phyloP scores from a whole-genome alignment of 2,329 filamentous ascomycete species.

The Alternaria postmessia region DNA sequence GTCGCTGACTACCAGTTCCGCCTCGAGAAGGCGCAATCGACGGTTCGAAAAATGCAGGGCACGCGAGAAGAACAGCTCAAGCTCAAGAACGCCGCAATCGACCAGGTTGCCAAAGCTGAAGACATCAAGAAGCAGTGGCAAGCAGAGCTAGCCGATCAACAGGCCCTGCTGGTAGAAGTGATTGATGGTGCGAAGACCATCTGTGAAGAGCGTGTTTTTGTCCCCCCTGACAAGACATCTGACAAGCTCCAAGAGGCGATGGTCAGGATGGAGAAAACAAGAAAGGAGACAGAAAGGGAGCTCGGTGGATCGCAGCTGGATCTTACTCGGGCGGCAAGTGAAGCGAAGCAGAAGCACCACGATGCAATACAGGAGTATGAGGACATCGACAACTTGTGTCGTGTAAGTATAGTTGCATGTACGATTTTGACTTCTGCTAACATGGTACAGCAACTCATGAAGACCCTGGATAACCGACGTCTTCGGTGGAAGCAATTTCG shows the following conservation, averaged over 20 bases:
- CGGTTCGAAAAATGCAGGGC: slow-evolving; percentile 39
- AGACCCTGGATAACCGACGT: slow-evolving; percentile 73
- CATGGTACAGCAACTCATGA: slow-evolving; percentile 57
- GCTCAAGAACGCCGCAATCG: slow-evolving; percentile 54
- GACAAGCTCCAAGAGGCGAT: slow-evolving; percentile 43
- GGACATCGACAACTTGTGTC: slow-evolving; percentile 25
- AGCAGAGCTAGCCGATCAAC: slow-evolving; percentile 18
- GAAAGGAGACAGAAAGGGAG: slow-evolving; percentile 38
- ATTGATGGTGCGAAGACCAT: slow-evolving; percentile 36
- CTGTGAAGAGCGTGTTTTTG: slow-evolving; percentile 36
- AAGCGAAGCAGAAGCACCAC: slow-evolving; percentile 40
- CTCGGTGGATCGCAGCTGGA: slow-evolving; percentile 48
- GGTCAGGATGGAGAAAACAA: slow-evolving; percentile 38
- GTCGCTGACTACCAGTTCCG: slow-evolving; percentile 33
- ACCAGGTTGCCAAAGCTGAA: slow-evolving; percentile 46
- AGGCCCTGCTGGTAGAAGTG: slow-evolving; percentile 32
- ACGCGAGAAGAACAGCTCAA: slow-evolving; percentile 47
- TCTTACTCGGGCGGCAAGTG: slow-evolving; percentile 33
- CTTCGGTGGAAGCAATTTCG: slow-evolving; percentile 83
- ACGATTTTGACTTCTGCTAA: slow-evolving; percentile 7
- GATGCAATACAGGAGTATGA: slow-evolving; percentile 31
- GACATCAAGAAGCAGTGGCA: slow-evolving; percentile 38
- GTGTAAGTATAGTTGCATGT: slow-evolving; percentile 18
- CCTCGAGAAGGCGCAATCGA: slow-evolving; percentile 41
- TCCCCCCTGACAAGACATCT: slow-evolving; percentile 43